A percentile compares a stretch with the other conserved stretches of the same genome.
These are phyloP conservation scores for Miscanthus lutarioriparius DNA, from an alignment of 176 grass and related monocot species.

Conservation along the genomic window DNA sequence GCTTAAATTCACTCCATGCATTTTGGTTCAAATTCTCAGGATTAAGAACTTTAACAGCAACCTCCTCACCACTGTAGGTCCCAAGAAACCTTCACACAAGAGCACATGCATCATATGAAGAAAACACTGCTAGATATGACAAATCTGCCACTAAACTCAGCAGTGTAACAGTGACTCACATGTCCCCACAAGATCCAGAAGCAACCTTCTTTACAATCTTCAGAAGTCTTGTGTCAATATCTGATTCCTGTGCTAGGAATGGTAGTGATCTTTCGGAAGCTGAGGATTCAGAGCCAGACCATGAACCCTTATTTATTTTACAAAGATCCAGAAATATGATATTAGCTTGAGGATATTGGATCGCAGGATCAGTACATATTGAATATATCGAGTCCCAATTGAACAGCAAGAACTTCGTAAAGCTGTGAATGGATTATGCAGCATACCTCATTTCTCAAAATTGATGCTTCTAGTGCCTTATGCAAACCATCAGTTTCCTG, in stretches of 20 bases:
- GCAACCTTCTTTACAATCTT: slow-evolving; percentile 63
- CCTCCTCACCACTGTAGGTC: slow-evolving; percentile 65
- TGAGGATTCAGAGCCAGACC: slow-evolving; percentile 80
- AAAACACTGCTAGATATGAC: slow-evolving; percentile 1
- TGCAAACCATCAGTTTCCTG: slow-evolving; percentile 74
- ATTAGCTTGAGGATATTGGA: slow-evolving; percentile 9
- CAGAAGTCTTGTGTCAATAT: slow-evolving; percentile 62
- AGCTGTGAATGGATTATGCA: neutral
- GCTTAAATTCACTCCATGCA: slow-evolving; percentile 66
- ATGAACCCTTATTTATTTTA: slow-evolving; percentile 60
- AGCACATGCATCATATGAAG: neutral
- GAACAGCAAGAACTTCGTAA: neutral
- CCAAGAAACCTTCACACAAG: slow-evolving; percentile 62
- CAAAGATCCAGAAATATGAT: slow-evolving; percentile 6
- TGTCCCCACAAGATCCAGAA: slow-evolving; percentile 71
- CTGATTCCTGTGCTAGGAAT: slow-evolving; percentile 46
- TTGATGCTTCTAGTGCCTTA: slow-evolving; percentile 61
- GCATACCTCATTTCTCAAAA: slow-evolving; percentile 66
- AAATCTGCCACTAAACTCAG: slow-evolving; percentile 27
- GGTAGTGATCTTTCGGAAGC: slow-evolving; percentile 46
- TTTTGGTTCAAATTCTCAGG: slow-evolving; percentile 51
- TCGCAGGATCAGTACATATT: neutral
- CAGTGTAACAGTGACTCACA: slow-evolving; percentile 49
- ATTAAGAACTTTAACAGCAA: slow-evolving; percentile 72
- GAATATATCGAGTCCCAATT: neutral